Conservation (phyloP, 106 monocot genomes). For the Platanthera guangdongensis region DNA sequence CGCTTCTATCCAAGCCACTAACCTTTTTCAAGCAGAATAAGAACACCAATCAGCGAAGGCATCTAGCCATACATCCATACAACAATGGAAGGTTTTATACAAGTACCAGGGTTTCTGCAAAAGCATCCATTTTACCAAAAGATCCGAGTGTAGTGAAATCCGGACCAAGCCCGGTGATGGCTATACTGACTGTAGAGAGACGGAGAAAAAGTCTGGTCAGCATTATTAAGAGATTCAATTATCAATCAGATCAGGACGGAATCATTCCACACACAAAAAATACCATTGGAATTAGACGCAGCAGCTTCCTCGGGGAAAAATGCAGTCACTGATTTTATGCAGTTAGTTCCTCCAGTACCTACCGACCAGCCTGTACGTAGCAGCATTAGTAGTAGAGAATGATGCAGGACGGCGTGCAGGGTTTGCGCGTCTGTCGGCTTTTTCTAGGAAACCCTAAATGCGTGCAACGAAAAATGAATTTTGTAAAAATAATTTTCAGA, state of each 20-base stretch:
- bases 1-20: constrained; percentile 83
- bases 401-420: no score
- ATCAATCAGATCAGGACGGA: constrained; percentile 1
- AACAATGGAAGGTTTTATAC: not conserved
- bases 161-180: constrained; percentile 67
- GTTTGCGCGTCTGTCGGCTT: no score
- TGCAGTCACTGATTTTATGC: constrained; percentile 76
- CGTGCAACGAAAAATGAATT: no score
- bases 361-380: constrained; percentile 54
- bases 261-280: not conserved
- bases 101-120: constrained; percentile 84
- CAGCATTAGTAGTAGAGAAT: no score
- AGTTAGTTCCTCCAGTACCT: constrained; percentile 42
- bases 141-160: constrained; percentile 85
- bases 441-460: no score
- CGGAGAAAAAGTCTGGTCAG: not conserved
- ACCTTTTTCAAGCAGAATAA: constrained; percentile 34
- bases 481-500: no score
- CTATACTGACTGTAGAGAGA: constrained; percentile 61
- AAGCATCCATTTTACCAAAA: constrained; percentile 75
- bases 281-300: constrained; percentile 73
- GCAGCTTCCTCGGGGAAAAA: constrained; percentile 66
- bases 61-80: not conserved
- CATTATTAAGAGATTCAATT: not conserved
- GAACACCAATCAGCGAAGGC: not conserved